phyloP scores from a whole-genome alignment of 2,329 filamentous ascomycete genomes.

The Phaeosphaeriaceae sp. region DNA sequence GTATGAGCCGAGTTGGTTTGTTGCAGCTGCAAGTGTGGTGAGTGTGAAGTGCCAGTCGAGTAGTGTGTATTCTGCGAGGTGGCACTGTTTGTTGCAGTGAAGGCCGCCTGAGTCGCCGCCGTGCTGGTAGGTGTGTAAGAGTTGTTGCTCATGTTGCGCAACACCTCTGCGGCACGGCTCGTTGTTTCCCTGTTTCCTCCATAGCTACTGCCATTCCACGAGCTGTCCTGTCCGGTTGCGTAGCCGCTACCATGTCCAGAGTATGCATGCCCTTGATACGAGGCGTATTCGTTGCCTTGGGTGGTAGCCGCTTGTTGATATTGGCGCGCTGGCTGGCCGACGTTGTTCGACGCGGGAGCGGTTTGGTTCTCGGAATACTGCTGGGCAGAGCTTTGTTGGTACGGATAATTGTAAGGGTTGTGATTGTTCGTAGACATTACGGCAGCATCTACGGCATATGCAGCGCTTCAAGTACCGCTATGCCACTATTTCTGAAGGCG shows the following conservation, averaged over 20 bases:
- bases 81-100: constrained; percentile 29
- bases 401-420: constrained; percentile 33
- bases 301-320: constrained; percentile 33
- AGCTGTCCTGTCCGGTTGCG: constrained; percentile 24
- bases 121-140: constrained; percentile 27
- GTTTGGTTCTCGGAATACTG: constrained; percentile 38
- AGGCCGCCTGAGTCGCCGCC: constrained; percentile 24
- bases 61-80: constrained; percentile 25
- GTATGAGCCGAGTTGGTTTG: constrained; percentile 19
- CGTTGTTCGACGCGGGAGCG: constrained; percentile 30
- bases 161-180: constrained; percentile 40
- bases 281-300: constrained; percentile 36
- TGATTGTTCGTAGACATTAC: constrained; percentile 38
- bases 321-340: constrained; percentile 30
- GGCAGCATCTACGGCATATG: constrained; percentile 5
- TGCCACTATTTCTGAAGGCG: constrained; percentile 2
- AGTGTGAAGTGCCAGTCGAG: constrained; percentile 16
- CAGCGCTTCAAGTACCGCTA: constrained; percentile 8
- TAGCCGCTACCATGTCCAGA: constrained; percentile 27
- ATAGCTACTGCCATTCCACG: constrained; percentile 35
- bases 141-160: constrained; percentile 44
- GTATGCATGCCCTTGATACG: constrained; percentile 33
- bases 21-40: constrained; percentile 26
- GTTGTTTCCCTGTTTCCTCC: constrained; percentile 33
- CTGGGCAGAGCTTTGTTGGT: constrained; percentile 39